Conservation (phyloP, 176 grass and related monocot genomes). For the Puya raimondii region DNA sequence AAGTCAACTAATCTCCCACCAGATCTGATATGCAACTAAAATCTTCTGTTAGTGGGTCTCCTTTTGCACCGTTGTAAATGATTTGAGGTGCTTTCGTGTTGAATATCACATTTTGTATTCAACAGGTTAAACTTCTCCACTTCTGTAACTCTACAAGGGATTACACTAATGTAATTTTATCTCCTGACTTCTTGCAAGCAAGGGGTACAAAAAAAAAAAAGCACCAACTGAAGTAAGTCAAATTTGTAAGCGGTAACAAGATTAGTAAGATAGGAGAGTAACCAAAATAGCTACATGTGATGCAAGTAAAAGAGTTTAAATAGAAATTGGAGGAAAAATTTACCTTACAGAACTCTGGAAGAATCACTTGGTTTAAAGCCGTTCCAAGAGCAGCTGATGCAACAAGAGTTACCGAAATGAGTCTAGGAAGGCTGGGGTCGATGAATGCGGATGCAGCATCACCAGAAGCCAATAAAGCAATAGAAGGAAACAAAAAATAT, state of each 20-base stretch:
- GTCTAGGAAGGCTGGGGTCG: constrained; percentile 62
- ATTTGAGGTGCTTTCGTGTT: background rate
- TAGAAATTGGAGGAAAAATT: constrained; percentile 5
- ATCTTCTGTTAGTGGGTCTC: background rate
- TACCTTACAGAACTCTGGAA: constrained; percentile 71
- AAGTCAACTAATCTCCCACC: background rate
- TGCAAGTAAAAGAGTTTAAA: background rate
- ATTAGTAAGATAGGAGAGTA: too few species aligned
- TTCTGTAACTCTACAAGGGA: too few species aligned
- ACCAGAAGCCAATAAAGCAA: constrained; percentile 73
- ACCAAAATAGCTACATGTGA: too few species aligned
- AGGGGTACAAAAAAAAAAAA: too few species aligned
- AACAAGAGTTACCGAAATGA: constrained; percentile 59
- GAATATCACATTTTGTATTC: background rate
- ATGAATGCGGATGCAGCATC: constrained; percentile 66
- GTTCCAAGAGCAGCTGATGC: constrained; percentile 57
- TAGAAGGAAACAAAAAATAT: constrained; percentile 48
- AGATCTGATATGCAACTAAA: background rate
- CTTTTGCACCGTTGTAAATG: background rate
- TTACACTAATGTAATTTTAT: too few species aligned
- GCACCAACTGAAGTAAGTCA: too few species aligned
- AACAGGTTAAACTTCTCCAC: too few species aligned
- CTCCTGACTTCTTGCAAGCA: too few species aligned
- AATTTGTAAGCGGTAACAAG: too few species aligned
- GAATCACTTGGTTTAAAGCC: constrained; percentile 55